Base-by-base conservation (phyloP, 2,329 filamentous ascomycete species). In the Coccinonectria pachysandricola region DNA sequence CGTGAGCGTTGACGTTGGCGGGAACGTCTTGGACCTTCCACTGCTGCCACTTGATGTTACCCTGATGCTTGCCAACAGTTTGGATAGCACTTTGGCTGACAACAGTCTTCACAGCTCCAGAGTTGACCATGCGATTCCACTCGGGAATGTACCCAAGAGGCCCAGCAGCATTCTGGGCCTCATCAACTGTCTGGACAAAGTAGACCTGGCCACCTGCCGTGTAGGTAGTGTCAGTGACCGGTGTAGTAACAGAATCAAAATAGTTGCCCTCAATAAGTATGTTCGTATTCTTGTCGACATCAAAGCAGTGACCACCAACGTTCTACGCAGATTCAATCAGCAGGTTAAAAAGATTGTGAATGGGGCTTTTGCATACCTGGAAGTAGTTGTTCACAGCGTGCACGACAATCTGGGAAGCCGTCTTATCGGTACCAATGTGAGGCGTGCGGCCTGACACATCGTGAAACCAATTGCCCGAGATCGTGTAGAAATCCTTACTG, bases 301-400 rank as follows among this genome's bases (percentile, higher is more conserved):
- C 71, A 42, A 75, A 73, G 8, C 67, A 65, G 47, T 75, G 71
- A 12, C 64, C 64, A 9, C 50, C 36, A 5, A 37, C 42, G 48
- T 63, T 65, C 43, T 62, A n/a, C n/a, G n/a, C n/a, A n/a, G n/a
- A n/a, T n/a, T n/a, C n/a, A n/a, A n/a, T n/a, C n/a, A n/a, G n/a
- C n/a, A n/a, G n/a, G n/a, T n/a, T n/a, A n/a, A n/a, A n/a, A n/a
- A n/a, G n/a, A n/a, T n/a, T n/a, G n/a, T n/a, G n/a, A n/a, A n/a
- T n/a, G n/a, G n/a, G n/a, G n/a, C n/a, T n/a, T n/a, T n/a, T n/a
- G n/a, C 17, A 10, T 7, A 19, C 55, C 43, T 66, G 58, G 53
- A 60, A 73, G 60, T 71, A 71, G 59, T 74, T 75, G 62, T 73
- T 74, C 43, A 71, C 64, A 12, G 64, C 65, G 48, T 75, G 71